phyloP scores from a whole-genome alignment of 495 filamentous ascomycete genomes.

The Penicillium robsamsonii region DNA sequence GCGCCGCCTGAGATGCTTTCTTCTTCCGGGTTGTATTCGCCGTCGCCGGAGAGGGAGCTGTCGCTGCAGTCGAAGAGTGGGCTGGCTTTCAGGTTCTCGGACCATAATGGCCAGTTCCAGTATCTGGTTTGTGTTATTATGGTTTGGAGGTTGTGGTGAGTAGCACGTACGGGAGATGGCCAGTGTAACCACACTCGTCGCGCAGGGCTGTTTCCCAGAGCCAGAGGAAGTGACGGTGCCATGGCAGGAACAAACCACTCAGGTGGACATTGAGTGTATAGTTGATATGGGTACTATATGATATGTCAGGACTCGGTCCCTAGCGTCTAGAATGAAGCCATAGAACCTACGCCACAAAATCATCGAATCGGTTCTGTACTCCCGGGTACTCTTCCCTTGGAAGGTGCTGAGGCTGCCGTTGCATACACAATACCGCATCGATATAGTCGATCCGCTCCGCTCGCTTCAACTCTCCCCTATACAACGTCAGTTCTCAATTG shows the following conservation, averaged over 20 bases:
- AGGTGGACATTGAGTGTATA: conserved; percentile 40
- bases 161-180: conserved; percentile 38
- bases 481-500: background rate
- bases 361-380: conserved; percentile 50
- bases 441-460: conserved; percentile 43
- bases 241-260: conserved; percentile 54
- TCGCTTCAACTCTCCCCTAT: conserved; percentile 40
- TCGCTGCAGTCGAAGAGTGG: conserved; percentile 48
- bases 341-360: conserved; percentile 51
- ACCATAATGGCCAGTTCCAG: conserved; percentile 51
- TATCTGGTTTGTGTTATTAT: conserved; percentile 33
- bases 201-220: conserved; percentile 61
- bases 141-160: background rate
- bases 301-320: conserved; percentile 9
- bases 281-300: conserved; percentile 48
- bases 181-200: conserved; percentile 66
- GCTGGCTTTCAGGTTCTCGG: conserved; percentile 32
- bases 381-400: conserved; percentile 45
- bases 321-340: background rate
- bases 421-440: conserved; percentile 48
- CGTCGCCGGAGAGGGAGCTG: conserved; percentile 48
- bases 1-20: conserved; percentile 17
- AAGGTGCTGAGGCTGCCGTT: conserved; percentile 39
- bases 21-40: conserved; percentile 37
- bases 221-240: conserved; percentile 64